A percentile compares a stretch with the other conserved stretches of the same genome.
Conservation (phyloP, 2,329 filamentous ascomycete genomes). For the Leptodontidium sp. region DNA sequence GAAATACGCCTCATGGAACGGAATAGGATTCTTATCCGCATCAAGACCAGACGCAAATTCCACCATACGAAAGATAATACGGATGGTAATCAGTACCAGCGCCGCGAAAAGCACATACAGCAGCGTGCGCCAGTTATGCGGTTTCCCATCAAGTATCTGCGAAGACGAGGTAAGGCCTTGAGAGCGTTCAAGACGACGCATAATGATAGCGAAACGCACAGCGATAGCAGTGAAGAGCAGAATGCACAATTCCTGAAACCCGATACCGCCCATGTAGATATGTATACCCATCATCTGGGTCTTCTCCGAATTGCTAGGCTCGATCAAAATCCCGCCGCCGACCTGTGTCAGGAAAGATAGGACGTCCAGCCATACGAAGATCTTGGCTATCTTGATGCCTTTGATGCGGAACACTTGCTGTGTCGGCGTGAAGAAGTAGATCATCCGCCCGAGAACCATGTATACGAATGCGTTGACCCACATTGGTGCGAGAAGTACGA, state of each 20-base stretch:
- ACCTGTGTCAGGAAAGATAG: conserved; percentile 56
- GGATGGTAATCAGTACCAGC: conserved; percentile 55
- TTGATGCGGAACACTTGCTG: conserved; percentile 47
- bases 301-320: conserved; percentile 44
- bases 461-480: conserved; percentile 48
- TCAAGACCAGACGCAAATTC: conserved; percentile 60
- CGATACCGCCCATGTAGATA: conserved; percentile 62
- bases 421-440: conserved; percentile 49
- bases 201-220: conserved; percentile 49
- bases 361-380: conserved; percentile 59
- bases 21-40: conserved; percentile 55
- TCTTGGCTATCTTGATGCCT: conserved; percentile 51
- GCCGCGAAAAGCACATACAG: conserved; percentile 52
- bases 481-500: conserved; percentile 52
- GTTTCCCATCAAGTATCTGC: conserved; percentile 43
- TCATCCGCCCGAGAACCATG: conserved; percentile 48
- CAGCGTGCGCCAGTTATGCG: conserved; percentile 37
- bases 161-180: conserved; percentile 34
- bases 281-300: conserved; percentile 49
- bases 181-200: conserved; percentile 48
- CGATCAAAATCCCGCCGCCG: conserved; percentile 49
- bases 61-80: conserved; percentile 67
- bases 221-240: conserved; percentile 54
- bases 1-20: conserved; percentile 60
- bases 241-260: conserved; percentile 59